Base-by-base conservation (phyloP, 1,139 yeast genomes). In the Spathaspora sp. region DNA sequence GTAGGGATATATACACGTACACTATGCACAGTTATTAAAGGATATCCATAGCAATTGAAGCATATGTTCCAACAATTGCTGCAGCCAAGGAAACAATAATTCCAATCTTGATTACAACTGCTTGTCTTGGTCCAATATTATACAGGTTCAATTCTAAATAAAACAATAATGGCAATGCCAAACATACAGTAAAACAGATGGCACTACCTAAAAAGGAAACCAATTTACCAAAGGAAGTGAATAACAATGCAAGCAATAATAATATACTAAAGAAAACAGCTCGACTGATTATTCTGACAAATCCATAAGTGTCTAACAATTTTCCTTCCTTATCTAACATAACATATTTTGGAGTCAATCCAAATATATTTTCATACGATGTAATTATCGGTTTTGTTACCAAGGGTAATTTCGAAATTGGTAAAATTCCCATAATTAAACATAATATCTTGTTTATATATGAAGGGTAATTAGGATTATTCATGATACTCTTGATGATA, bases 171-270 rank as follows among this genome's bases (percentile, higher is more conserved):
- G 97, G 97, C 25, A 89, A 72, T 3, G 89, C 80, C 49, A 90
- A 70, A 60, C 97, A 91, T 40, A 90, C 84, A 1, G 85, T 76
- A 60, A 86, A 86, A 56, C 97, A 89, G 44, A 91, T 72, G 2
- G 90, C 82, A 33, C 93, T 81, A 3, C 97, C 97, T 55, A 89
- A 70, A 45, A 90, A 81, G 7, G 96, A 89, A 65, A 91, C 84
- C 47, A 90, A 78, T 57, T 82, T 82, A 50, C 95, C 97, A 65
- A 90, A 91, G 29, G 84, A 82, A 4, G 89, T 88, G 57, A 88
- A 79, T 2, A 80, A 47, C 29, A 86, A 71, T 1, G 96, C 80
- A 43, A 84, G 62, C 2, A 67, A 44, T 27, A 86, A 59, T n/a
- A 71, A 56, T 3, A 67, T 42, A 1, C 57, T 36, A 48, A 63